Conservation (phyloP, 2,329 filamentous ascomycete species). For the Zarea fungicola region DNA sequence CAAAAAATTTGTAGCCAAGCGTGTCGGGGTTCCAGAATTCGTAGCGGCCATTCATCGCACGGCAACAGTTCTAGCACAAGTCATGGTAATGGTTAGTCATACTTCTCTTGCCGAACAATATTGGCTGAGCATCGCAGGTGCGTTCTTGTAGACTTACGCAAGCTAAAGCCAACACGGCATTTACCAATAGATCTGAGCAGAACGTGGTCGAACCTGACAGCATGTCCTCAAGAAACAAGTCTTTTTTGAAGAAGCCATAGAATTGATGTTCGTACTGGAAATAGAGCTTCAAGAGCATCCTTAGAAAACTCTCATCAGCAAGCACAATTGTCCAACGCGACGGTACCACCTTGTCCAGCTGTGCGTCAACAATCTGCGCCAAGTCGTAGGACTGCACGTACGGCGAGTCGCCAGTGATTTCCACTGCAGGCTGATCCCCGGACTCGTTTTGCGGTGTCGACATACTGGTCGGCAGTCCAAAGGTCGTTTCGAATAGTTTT, state of each 20-base stretch:
- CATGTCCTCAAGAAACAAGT: constrained; percentile 1
- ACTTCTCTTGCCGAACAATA: too few species aligned
- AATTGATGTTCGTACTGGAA: constrained; percentile 2
- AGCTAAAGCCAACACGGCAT: constrained; percentile 1
- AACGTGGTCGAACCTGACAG: background rate
- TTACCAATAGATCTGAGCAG: background rate
- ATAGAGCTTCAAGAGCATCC: background rate
- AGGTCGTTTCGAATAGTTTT: background rate
- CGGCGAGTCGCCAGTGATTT: background rate
- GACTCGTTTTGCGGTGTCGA: background rate
- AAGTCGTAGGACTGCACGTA: background rate
- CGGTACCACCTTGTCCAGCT: background rate
- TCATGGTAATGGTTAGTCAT: too few species aligned
- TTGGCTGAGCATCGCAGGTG: too few species aligned
- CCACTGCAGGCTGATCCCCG: background rate
- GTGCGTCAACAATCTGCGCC: background rate
- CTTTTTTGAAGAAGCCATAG: background rate
- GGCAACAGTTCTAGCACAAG: too few species aligned
- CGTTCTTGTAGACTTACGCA: too few species aligned
- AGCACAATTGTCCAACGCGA: background rate
- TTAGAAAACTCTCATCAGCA: background rate
- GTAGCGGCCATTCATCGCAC: too few species aligned
- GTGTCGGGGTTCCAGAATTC: too few species aligned
- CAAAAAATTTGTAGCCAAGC: too few species aligned
- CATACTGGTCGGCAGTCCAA: background rate